Conservation (phyloP, 2,329 filamentous ascomycete species). For the Trichothecium sympodiale region DNA sequence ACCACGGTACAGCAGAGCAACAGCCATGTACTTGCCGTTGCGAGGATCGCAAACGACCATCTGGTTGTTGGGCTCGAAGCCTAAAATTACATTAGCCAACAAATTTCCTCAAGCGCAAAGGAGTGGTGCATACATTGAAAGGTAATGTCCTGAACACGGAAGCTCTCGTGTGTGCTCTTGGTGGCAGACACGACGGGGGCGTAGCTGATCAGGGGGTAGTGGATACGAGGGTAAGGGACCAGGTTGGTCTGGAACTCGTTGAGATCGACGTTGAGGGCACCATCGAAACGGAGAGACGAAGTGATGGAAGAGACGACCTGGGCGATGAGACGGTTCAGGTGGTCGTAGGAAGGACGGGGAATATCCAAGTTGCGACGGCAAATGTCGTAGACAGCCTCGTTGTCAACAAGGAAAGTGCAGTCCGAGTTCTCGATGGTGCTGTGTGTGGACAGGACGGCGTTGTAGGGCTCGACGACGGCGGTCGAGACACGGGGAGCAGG, state of each 20-base stretch:
- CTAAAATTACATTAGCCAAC: conserved; percentile 22
- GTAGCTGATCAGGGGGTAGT: conserved; percentile 65
- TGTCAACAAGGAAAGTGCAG: conserved; percentile 67
- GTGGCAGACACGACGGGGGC: conserved; percentile 59
- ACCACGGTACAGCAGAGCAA: conserved; percentile 60
- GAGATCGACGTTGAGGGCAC: conserved; percentile 62
- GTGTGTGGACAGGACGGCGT: conserved; percentile 62
- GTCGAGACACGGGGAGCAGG: conserved; percentile 59
- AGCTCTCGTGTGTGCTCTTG: conserved; percentile 78
- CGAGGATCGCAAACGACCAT: conserved; percentile 67
- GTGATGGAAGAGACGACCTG: conserved; percentile 68
- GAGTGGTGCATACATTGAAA: conserved; percentile 50
- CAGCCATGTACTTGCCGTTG: conserved; percentile 69
- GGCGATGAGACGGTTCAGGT: conserved; percentile 62
- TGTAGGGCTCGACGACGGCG: conserved; percentile 64
- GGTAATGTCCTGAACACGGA: conserved; percentile 70
- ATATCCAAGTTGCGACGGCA: conserved; percentile 63
- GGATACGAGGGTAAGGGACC: conserved; percentile 63
- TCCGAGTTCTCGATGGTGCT: conserved; percentile 71
- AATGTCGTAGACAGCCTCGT: conserved; percentile 67
- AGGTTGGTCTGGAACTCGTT: conserved; percentile 73
- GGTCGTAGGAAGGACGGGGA: conserved; percentile 56
- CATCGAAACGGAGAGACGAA: conserved; percentile 60
- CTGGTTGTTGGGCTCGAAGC: conserved; percentile 70
- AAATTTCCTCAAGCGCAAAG: background rate